Percentiles rank a stretch among this genome's conserved stretches.
Conservation (phyloP, 768 basidiomycete genomes). For the Leucocoprinus birnbaumii region DNA sequence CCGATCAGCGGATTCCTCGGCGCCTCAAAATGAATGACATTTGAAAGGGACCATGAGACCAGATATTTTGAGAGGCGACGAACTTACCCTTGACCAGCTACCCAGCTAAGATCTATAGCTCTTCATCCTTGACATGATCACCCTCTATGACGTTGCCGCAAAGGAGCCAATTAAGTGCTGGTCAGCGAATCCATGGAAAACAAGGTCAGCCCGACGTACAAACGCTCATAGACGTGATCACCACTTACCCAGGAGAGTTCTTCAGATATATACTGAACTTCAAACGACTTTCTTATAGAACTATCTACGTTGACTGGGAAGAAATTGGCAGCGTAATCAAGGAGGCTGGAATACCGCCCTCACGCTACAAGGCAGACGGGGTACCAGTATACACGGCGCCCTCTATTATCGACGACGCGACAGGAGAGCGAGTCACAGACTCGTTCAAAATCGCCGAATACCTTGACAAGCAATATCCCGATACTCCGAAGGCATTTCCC, state of each 20-base stretch:
- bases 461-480: slow-evolving; percentile 39
- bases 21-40: no score
- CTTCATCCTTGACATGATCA: no score
- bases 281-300: slow-evolving; percentile 39
- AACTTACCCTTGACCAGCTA: no score
- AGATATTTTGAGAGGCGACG: no score
- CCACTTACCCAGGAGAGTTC: no score
- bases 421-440: slow-evolving; percentile 19
- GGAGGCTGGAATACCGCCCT: slow-evolving; percentile 34
- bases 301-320: slow-evolving; percentile 50
- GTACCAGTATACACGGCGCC: slow-evolving; percentile 43
- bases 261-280: slow-evolving; percentile 31
- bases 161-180: slow-evolving; percentile 21
- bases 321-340: slow-evolving; percentile 38
- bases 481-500: slow-evolving; percentile 29
- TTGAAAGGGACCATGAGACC: no score
- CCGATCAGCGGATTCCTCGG: no score
- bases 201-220: slow-evolving; percentile 17
- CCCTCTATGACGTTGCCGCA: slow-evolving; percentile 34
- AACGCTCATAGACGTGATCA: no score
- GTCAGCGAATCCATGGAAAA: slow-evolving; percentile 30
- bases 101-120: no score
- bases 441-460: slow-evolving; percentile 33
- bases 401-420: slow-evolving; percentile 44
- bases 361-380: slow-evolving; percentile 26